Base-by-base conservation (phyloP, 257 asterid species). In the Nicotiana paniculata region DNA sequence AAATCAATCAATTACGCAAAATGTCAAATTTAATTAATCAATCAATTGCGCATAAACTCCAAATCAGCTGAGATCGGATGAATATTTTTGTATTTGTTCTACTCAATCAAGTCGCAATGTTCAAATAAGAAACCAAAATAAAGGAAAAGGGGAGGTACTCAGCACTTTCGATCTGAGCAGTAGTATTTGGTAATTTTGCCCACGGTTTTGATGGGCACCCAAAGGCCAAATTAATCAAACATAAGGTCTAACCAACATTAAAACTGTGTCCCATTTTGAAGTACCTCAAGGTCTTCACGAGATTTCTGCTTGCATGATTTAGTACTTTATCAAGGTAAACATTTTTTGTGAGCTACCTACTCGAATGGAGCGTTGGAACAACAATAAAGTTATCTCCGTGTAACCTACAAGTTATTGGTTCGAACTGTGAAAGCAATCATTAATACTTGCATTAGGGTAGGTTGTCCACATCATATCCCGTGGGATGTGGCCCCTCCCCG, bases 291-390 rank as follows among this genome's bases (percentile, higher is more conserved):
- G 7, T 16, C 61, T 53, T 53, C 48, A 43, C 48, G 48, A 43
- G 48, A 43, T 43, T 43, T 8, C 48, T 43, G 48, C 48, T 7
- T 43, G 48, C 48, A 43, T 8, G 48, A 43, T 43, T 43, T 43
- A 43, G 51, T 43, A 43, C 51, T 43, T 2, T 43, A 2, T 43
- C 51, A 43, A 8, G 51, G 51, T 43, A 43, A 9, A 9, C 51
- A 43, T 43, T 43, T 9, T 12, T 9, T 43, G 12, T 43, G 51
- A 43, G 51, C 9, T 43, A 43, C 51, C 51, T 43, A 43, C 12
- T 43, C 1, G 12, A 43, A 43, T 0, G 11, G 0, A 0, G 51
- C 11, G 0, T 9, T 8, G 51, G 51, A 9, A 12, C 12, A 43
- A 43, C 1, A 0, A 0, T 43, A 9, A 43, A 43, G 12, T 43